Percentiles rank a stretch among this genome's conserved stretches.
Conservation (phyloP, 176 grass and related monocot genomes). For the Raddia guianensis region DNA sequence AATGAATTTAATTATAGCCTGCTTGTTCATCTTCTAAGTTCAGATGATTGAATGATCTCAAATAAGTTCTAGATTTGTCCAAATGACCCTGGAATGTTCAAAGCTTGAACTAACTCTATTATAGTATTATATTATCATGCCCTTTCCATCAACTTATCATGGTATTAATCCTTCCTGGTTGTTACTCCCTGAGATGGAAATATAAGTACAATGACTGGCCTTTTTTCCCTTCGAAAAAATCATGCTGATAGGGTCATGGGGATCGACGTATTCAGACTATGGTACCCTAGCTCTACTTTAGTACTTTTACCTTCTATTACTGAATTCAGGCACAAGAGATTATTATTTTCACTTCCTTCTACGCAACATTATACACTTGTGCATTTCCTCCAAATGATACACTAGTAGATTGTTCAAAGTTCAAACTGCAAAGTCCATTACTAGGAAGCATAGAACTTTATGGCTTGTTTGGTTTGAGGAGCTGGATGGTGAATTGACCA, state of each 20-base stretch:
- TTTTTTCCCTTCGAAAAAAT: background rate
- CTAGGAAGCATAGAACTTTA: background rate
- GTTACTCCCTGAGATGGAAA: background rate
- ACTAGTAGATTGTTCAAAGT: background rate
- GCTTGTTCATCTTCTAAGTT: slow-evolving; percentile 5
- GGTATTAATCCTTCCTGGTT: background rate
- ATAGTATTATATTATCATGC: background rate
- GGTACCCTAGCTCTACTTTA: background rate
- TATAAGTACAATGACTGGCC: background rate
- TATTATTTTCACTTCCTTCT: background rate
- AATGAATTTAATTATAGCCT: background rate
- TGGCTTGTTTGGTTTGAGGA: too few species aligned
- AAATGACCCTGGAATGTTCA: background rate
- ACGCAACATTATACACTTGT: background rate
- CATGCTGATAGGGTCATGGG: background rate
- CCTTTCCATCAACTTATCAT: background rate
- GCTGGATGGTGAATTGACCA: too few species aligned
- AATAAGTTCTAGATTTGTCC: background rate
- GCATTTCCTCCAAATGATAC: background rate
- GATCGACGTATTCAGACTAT: background rate
- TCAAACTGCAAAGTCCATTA: background rate
- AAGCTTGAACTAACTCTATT: background rate
- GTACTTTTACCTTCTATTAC: background rate
- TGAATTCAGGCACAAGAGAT: background rate
- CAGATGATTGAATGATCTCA: background rate